A percentile compares a stretch with the other conserved stretches of the same genome.
phyloP scores from a whole-genome alignment of 2,329 filamentous ascomycete species.

The Beauveria sp. region DNA sequence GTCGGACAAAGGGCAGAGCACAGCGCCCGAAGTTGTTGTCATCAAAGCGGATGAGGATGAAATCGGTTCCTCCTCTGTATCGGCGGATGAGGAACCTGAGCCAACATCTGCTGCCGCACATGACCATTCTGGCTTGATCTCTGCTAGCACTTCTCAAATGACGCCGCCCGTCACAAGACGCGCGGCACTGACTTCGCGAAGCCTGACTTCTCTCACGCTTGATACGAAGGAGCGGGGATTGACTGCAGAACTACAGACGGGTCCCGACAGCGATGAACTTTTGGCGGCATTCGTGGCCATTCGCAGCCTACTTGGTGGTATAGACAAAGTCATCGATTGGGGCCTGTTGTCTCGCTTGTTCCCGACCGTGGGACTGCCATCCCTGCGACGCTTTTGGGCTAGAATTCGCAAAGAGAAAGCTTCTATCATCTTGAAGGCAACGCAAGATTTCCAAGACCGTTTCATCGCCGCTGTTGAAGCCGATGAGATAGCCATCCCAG shows the following conservation, averaged over 20 bases:
- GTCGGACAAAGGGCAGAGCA: neutral
- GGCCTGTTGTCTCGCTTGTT: conserved; percentile 50
- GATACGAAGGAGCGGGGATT: neutral
- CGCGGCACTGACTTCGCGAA: neutral
- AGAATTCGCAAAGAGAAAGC: conserved; percentile 42
- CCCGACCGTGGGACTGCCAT: conserved; percentile 42
- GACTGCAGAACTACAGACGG: conserved; percentile 14
- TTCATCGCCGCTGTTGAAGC: conserved; percentile 61
- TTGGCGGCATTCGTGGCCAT: conserved; percentile 52
- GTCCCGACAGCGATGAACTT: conserved; percentile 25
- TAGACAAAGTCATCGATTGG: conserved; percentile 54
- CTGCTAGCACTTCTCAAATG: neutral
- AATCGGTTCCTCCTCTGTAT: neutral
- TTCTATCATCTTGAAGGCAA: conserved; percentile 44
- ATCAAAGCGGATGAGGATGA: neutral
- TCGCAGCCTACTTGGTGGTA: conserved; percentile 51
- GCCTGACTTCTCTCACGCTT: neutral
- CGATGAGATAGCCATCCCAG: conserved; percentile 50
- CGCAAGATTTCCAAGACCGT: conserved; percentile 54
- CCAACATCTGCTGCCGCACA: neutral
- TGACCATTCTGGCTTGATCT: no score
- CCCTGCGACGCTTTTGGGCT: conserved; percentile 49
- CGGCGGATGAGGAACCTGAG: neutral
- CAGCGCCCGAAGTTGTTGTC: neutral
- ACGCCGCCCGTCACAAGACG: neutral